Evolutionary conservation across 2,329 filamentous ascomycete genomes (phyloP), one percentile per base, ranked within the genome.

Genomic region (Fusarium sp.): DNA sequence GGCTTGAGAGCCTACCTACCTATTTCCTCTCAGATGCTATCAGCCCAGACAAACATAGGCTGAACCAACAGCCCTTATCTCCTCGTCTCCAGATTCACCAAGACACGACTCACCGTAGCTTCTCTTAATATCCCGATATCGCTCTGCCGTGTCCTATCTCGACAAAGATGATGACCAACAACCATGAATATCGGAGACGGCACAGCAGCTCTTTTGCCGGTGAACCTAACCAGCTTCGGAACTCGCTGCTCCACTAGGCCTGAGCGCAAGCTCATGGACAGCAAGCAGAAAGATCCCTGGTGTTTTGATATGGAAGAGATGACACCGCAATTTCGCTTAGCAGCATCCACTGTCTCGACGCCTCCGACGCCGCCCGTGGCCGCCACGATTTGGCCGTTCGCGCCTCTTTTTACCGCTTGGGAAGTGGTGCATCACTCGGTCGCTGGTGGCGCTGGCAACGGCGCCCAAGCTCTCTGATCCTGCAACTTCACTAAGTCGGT

Each of bases 241-340:
- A 3, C n/a, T 4, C 20, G n/a, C 9, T 7, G 27, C 52, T 35
- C 31, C 52, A 56, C 27, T 13, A 35, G 52, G 52, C 52, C 52
- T 35, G 52, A 56, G 52, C 29, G 29, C 4, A 56, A 10, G 29
- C n/a, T 31, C 52, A 35, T 56, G 52, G 29, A 31, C 52, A 50
- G 52, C 52, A 56, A 56, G 18, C 52, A 56, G 18, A 56, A 56
- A 35, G 31, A 35, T 20, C 52, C 52, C 31, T 20, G 27, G n/a
- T 56, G 13, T 33, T 27, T 35, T 33, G 52, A 33, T 31, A 56
- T 35, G 52, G 27, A 56, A 13, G 63, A 64, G 63, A 73, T 67
- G 65, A 71, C 45, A 59, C 48, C 18, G 31, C 62, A 71, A 68
- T 72, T 65, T 72, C 60, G 65, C 64, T 72, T 71, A 72, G 24